phyloP scores from a whole-genome alignment of 2,329 filamentous ascomycete species.

The Cladophialophora yegresii region DNA sequence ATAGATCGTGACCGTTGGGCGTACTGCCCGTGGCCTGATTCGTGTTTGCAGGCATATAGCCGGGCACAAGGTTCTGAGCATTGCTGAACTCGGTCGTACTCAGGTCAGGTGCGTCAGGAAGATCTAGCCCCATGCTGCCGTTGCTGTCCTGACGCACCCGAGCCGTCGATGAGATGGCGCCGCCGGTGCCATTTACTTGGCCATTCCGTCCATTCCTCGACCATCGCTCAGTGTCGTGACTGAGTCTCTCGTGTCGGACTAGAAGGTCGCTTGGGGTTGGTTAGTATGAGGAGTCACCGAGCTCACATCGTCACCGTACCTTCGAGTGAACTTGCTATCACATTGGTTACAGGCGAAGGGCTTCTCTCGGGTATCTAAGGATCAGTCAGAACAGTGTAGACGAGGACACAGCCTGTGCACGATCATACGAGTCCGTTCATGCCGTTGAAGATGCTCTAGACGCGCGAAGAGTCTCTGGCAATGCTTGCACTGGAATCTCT shows the following conservation, averaged over 20 bases:
- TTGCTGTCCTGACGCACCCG: slow-evolving; percentile 16
- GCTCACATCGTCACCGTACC: slow-evolving; percentile 37
- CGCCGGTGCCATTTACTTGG: slow-evolving; percentile 37
- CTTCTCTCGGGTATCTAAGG: slow-evolving; percentile 44
- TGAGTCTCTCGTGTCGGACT: slow-evolving; percentile 46
- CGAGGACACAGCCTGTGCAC: neutral
- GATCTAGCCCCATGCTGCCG: slow-evolving; percentile 10
- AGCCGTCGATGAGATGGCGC: slow-evolving; percentile 1
- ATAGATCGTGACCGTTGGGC: slow-evolving; percentile 38
- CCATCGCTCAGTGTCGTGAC: slow-evolving; percentile 39
- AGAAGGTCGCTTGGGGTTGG: slow-evolving; percentile 44
- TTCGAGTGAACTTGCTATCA: slow-evolving; percentile 47
- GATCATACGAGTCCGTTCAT: slow-evolving; percentile 43
- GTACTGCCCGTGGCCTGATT: slow-evolving; percentile 15
- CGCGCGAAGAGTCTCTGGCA: slow-evolving; percentile 39
- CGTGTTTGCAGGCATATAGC: slow-evolving; percentile 18
- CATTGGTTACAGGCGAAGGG: slow-evolving; percentile 46
- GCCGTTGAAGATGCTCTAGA: slow-evolving; percentile 46
- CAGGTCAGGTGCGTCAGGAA: slow-evolving; percentile 14
- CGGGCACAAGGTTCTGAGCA: slow-evolving; percentile 30
- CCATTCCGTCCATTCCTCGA: slow-evolving; percentile 28
- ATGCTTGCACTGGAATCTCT: slow-evolving; percentile 42
- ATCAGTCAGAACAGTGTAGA: neutral
- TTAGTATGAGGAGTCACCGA: slow-evolving; percentile 28
- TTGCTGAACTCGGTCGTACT: slow-evolving; percentile 21